Conservation (phyloP, 305 asterid genomes). For the Rubia tinctorum region DNA sequence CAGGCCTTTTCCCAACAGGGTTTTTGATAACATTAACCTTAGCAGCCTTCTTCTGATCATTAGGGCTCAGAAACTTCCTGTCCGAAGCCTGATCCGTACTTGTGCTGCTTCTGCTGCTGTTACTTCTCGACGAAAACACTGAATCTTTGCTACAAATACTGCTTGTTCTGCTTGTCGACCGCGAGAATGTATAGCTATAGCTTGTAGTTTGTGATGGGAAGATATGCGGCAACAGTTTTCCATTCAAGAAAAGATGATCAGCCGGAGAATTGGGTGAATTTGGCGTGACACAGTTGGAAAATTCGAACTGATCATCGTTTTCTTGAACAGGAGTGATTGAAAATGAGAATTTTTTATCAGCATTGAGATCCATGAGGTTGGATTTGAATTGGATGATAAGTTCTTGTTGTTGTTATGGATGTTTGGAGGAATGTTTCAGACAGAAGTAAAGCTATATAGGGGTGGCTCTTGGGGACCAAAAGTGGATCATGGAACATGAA, state of each 20-base stretch:
- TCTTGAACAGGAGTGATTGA: conserved; percentile 32
- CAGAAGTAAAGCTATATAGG: conserved; percentile 17
- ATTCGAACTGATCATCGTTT: conserved; percentile 15
- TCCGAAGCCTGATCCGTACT: conserved; percentile 26
- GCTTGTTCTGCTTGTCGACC: conserved; percentile 65
- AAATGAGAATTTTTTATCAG: conserved; percentile 39
- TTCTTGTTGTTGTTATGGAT: background rate
- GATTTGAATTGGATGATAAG: background rate
- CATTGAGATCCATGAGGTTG: conserved; percentile 35
- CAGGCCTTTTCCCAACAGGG: conserved; percentile 20
- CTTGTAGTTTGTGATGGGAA: conserved; percentile 39
- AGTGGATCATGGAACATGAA: conserved; percentile 23
- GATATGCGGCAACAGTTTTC: conserved; percentile 62
- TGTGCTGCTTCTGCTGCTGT: conserved; percentile 71
- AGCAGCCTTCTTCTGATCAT: conserved; percentile 4
- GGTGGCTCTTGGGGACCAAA: conserved; percentile 37
- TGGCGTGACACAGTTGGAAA: conserved; percentile 21
- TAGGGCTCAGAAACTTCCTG: conserved; percentile 11
- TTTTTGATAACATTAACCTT: conserved; percentile 5
- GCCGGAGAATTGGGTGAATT: conserved; percentile 65
- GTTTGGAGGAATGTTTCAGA: conserved; percentile 21
- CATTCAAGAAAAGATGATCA: conserved; percentile 71
- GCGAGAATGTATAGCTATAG: conserved; percentile 26
- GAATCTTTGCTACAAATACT: conserved; percentile 60
- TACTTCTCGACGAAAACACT: conserved; percentile 63